Percentiles rank a stretch among this genome's conserved stretches.
phyloP scores from a whole-genome alignment of 164 flowering plant genomes.

The Dillenia suffruticosa region DNA sequence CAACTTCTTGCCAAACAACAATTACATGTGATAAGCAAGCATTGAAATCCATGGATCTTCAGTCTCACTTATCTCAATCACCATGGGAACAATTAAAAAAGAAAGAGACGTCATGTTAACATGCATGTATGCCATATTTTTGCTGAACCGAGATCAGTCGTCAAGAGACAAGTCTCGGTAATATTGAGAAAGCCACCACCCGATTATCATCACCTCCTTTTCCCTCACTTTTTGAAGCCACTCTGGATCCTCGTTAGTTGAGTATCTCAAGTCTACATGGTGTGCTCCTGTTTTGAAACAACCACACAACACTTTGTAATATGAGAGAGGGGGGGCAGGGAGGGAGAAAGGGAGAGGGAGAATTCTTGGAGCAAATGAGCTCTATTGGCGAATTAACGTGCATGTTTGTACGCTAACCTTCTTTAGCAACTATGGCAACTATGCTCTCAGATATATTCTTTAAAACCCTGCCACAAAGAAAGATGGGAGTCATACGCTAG shows the following conservation, averaged over 20 bases:
- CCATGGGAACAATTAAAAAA: too few relatives aligned
- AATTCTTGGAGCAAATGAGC: too few relatives aligned
- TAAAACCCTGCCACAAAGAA: conserved; percentile 48
- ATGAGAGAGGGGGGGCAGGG: neutral
- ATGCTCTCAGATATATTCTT: conserved; percentile 57
- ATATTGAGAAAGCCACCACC: conserved; percentile 54
- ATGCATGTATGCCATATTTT: too few relatives aligned
- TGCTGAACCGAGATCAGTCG: too few relatives aligned
- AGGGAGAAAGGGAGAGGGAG: too few relatives aligned
- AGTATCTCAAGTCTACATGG: conserved; percentile 78
- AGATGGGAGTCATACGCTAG: neutral
- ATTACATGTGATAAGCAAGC: too few relatives aligned
- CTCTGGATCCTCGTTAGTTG: conserved; percentile 65
- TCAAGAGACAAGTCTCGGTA: conserved; percentile 34
- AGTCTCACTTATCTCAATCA: too few relatives aligned
- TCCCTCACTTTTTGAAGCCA: conserved; percentile 70
- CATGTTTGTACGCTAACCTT: conserved; percentile 32
- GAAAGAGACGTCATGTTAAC: too few relatives aligned
- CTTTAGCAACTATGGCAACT: conserved; percentile 61
- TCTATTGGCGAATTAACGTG: too few relatives aligned
- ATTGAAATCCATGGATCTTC: too few relatives aligned
- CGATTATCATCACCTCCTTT: conserved; percentile 50
- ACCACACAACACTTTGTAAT: neutral
- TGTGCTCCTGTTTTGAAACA: conserved; percentile 60
- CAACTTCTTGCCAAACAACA: too few relatives aligned